These are phyloP conservation scores for Dothistroma septosporum DNA, from an alignment of 2,329 filamentous ascomycete genomes.

Conservation along the genomic window DNA sequence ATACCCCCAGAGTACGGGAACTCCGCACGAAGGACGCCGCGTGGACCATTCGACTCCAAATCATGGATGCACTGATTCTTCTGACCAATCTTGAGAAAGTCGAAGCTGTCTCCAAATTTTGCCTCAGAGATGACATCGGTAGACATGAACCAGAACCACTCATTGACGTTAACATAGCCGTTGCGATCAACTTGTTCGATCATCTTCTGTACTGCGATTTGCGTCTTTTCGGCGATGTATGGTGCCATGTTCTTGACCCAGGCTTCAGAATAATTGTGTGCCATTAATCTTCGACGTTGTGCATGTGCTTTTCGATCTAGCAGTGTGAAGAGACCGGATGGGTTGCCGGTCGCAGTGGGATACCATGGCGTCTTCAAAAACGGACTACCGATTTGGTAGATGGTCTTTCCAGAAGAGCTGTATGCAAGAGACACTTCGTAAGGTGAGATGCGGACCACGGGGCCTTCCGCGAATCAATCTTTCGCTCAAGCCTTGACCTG, in stretches of 20 bases:
- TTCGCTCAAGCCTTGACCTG: background rate
- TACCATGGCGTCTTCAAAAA: conserved; percentile 5
- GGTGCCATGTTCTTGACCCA: conserved; percentile 10
- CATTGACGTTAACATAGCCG: background rate
- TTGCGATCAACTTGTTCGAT: background rate
- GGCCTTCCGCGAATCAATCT: background rate
- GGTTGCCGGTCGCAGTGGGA: background rate
- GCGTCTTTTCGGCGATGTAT: conserved; percentile 1
- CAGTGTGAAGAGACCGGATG: background rate
- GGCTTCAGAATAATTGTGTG: conserved; percentile 3
- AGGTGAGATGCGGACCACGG: background rate
- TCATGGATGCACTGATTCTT: conserved; percentile 7
- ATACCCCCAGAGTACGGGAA: background rate
- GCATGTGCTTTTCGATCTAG: conserved; percentile 7
- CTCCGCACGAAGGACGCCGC: conserved; percentile 6
- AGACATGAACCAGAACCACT: conserved; percentile 9
- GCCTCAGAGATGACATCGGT: conserved; percentile 5
- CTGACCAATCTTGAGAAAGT: conserved; percentile 4
- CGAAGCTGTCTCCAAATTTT: conserved; percentile 6
- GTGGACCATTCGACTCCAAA: background rate
- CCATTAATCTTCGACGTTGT: background rate
- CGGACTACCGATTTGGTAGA: conserved; percentile 37
- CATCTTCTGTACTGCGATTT: conserved; percentile 3
- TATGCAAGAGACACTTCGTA: conserved; percentile 64
- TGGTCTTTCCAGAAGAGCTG: conserved; percentile 77